Percentiles rank a stretch among this genome's conserved stretches.
phyloP scores from a whole-genome alignment of 208 protist species.

The Sergeia podlipaevii region DNA sequence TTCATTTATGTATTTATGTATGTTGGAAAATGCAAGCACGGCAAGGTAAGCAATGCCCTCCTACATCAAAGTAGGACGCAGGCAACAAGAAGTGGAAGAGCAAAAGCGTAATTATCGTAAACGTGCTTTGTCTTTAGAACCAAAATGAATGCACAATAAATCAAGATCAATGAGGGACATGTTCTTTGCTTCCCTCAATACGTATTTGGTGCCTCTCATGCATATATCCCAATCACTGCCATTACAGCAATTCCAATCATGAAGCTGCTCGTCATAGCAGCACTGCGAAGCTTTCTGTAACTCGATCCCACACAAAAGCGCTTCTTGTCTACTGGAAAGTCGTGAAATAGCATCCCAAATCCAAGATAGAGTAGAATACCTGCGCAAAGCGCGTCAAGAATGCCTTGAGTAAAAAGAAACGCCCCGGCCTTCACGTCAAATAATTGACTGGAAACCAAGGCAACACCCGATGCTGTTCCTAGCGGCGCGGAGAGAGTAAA shows the following conservation, averaged over 20 bases:
- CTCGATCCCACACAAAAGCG: constrained; percentile 19
- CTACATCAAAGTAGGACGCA: too few relatives aligned
- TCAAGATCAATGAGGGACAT: too few relatives aligned
- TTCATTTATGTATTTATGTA: constrained; percentile 4
- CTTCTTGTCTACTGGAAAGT: constrained; percentile 52
- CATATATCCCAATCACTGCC: constrained; percentile 22
- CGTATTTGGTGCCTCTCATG: constrained; percentile 3
- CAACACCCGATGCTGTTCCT: constrained; percentile 27
- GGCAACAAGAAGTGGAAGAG: too few relatives aligned
- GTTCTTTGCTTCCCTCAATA: too few relatives aligned
- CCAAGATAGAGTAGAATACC: constrained; percentile 69
- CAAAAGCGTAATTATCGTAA: too few relatives aligned
- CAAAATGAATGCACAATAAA: too few relatives aligned
- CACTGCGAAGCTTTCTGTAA: constrained; percentile 2
- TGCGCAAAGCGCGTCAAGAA: constrained; percentile 43
- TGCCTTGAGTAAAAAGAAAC: constrained; percentile 40
- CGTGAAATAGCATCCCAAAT: constrained; percentile 42
- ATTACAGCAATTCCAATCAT: constrained; percentile 45
- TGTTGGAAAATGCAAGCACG: too few relatives aligned
- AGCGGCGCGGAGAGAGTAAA: constrained; percentile 58
- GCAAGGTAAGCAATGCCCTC: too few relatives aligned
- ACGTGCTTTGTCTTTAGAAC: too few relatives aligned
- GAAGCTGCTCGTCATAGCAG: constrained; percentile 35
- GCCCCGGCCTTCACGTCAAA: constrained; percentile 20
- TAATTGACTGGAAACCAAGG: constrained; percentile 16